phyloP scores from a whole-genome alignment of 768 basidiomycete genomes.

The Trametes gibbosa region DNA sequence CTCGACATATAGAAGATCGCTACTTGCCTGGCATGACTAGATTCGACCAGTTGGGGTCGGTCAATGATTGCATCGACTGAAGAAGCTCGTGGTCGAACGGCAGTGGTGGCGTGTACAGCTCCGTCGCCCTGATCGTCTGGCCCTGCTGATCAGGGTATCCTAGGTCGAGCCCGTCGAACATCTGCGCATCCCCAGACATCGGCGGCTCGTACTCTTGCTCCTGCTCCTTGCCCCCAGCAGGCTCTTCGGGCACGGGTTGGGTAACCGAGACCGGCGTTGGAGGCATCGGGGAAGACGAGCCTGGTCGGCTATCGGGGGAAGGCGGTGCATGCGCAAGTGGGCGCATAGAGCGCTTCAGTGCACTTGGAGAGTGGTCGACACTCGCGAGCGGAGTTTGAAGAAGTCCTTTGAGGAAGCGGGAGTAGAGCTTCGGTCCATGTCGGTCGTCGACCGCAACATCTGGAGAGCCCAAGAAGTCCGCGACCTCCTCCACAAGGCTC shows the following conservation, averaged over 20 bases:
- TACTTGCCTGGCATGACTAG: slow-evolving; percentile 49
- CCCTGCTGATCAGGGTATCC: slow-evolving; percentile 20
- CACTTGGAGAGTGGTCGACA: slow-evolving; percentile 15
- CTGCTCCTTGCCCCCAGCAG: background rate
- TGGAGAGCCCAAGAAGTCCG: slow-evolving; percentile 64
- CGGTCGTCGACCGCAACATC: slow-evolving; percentile 77
- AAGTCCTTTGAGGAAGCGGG: slow-evolving; percentile 72
- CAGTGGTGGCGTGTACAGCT: slow-evolving; percentile 52
- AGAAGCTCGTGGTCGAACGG: slow-evolving; percentile 59
- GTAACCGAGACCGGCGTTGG: background rate
- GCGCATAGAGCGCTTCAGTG: slow-evolving; percentile 5
- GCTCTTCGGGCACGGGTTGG: background rate
- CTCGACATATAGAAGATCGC: background rate
- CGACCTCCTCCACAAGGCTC: slow-evolving; percentile 58
- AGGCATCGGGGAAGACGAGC: slow-evolving; percentile 1
- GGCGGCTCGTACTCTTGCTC: background rate
- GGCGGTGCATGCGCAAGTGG: background rate
- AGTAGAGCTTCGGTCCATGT: slow-evolving; percentile 78
- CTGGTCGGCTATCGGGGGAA: slow-evolving; percentile 1
- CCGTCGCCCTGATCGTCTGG: slow-evolving; percentile 26
- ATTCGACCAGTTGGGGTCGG: slow-evolving; percentile 56
- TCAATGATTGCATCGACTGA: slow-evolving; percentile 58
- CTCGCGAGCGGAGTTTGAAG: slow-evolving; percentile 39
- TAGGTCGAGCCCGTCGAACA: slow-evolving; percentile 15
- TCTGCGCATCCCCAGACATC: slow-evolving; percentile 6